phyloP scores from a whole-genome alignment of 768 basidiomycete species.

The Hypholoma sublateritium region DNA sequence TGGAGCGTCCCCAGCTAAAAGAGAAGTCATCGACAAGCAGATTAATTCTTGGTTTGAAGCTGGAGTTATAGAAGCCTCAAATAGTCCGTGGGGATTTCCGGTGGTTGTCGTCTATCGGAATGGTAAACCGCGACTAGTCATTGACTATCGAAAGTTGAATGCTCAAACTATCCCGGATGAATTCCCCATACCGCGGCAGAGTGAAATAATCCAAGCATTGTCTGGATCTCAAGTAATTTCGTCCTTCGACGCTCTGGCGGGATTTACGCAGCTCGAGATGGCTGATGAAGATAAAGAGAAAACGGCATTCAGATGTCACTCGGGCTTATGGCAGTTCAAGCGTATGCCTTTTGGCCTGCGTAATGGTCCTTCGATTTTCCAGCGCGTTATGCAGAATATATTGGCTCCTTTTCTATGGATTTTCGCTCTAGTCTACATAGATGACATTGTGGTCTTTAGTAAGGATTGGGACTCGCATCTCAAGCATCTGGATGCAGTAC shows the following conservation, averaged over 20 bases:
- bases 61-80: constrained; percentile 38
- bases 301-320: not conserved
- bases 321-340: not conserved
- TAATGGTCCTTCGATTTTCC: not conserved
- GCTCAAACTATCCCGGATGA: constrained; percentile 13
- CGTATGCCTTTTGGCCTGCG: constrained; percentile 1
- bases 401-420: constrained; percentile 1
- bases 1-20: constrained; percentile 23
- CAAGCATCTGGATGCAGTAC: not conserved
- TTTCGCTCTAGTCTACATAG: not conserved
- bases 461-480: not conserved
- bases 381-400: not conserved
- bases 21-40: constrained; percentile 21
- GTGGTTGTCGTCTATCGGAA: constrained; percentile 36
- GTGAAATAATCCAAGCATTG: constrained; percentile 25
- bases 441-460: constrained; percentile 1
- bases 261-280: constrained; percentile 36
- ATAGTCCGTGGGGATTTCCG: constrained; percentile 35
- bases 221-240: constrained; percentile 21
- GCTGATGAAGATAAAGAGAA: constrained; percentile 11
- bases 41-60: constrained; percentile 31
- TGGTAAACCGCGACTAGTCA: constrained; percentile 33
- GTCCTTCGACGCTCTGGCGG: constrained; percentile 23
- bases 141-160: constrained; percentile 26
- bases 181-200: constrained; percentile 21